Evolutionary conservation across 2,329 filamentous ascomycete genomes (phyloP), one percentile per base, ranked within the genome.

Genomic region (Colletotrichum sp.): DNA sequence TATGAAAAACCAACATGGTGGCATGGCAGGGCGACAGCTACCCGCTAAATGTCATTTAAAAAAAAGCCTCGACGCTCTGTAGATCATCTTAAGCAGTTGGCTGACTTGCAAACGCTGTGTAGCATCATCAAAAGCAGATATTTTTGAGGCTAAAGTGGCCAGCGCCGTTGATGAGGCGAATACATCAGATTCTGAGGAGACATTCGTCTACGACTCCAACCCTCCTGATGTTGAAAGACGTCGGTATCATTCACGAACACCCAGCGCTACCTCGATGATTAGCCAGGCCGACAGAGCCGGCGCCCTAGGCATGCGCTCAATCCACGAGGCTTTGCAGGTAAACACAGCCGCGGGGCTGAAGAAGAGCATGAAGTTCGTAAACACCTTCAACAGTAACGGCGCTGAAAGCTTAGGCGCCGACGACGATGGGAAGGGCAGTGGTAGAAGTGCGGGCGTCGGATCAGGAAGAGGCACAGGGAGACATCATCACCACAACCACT

Each of bases 181-280:
- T 84, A 98, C 96, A 15, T 98, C 96, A 8, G 97, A 99, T 84
- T 99, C 96, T 2, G 97, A 98, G 81, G 97, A 99, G 85, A 99
- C 97, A 0, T 99, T 99, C 84, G 97, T 99, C 18, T 99, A 99
- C 86, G 97, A 99, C 84, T 99, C 97, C 30, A 99, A 99, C 81
- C 97, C 96, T 12, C 95, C 95, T 68, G 92, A 94, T 79, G 85
- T 83, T 66, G 91, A 93, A 70, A 88, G 92, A 55, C 91, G 92
- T 78, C 92, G 96, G 77, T 95, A 96, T 84, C 96, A 99, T 85
- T 99, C 96, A 24, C 92, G 97, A 77, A 99, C 97, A 2, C 97
- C 97, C 8, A 99, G 96, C 84, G 95, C 96, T 59, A 98, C 96
- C 6, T 99, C 96, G 8, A 93, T 94, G 90, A 89, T 84, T 24